A percentile compares a stretch with the other conserved stretches of the same genome.
Evolutionary conservation across 768 basidiomycete species (phyloP).

Genomic region (Hygrocybe coccinea): DNA sequence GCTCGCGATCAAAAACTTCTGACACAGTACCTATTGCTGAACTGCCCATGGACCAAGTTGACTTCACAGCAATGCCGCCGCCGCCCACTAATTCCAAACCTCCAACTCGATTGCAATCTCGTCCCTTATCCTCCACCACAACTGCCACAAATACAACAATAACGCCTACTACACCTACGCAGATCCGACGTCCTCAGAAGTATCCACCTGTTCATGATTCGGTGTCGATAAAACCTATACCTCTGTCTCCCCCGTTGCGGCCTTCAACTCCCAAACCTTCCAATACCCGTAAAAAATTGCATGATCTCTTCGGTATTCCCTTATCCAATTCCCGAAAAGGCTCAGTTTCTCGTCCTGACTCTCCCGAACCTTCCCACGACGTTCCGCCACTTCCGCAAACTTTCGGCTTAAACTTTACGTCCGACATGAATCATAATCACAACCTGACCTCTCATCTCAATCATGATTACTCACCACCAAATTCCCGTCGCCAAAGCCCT

Average conservation of each 20-base stretch:
- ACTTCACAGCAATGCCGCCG: background rate
- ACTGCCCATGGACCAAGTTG: slow-evolving; percentile 13
- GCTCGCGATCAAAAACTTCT: slow-evolving; percentile 50
- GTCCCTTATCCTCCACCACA: slow-evolving; percentile 64
- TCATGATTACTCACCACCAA: slow-evolving; percentile 12
- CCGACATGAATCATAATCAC: slow-evolving; percentile 21
- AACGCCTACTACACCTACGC: slow-evolving; percentile 49
- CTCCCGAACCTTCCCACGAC: slow-evolving; percentile 21
- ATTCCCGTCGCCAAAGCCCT: slow-evolving; percentile 23
- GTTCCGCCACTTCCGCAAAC: slow-evolving; percentile 22
- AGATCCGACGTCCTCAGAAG: slow-evolving; percentile 23
- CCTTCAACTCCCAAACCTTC: slow-evolving; percentile 35
- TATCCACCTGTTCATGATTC: slow-evolving; percentile 26
- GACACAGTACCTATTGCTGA: slow-evolving; percentile 19
- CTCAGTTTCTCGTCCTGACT: slow-evolving; percentile 31
- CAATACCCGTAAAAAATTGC: slow-evolving; percentile 37
- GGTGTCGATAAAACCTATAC: slow-evolving; percentile 12
- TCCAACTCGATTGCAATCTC: slow-evolving; percentile 45
- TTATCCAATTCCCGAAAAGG: slow-evolving; percentile 35
- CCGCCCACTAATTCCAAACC: slow-evolving; percentile 38
- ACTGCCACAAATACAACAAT: slow-evolving; percentile 58
- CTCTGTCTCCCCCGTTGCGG: slow-evolving; percentile 11
- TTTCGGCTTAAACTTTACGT: background rate
- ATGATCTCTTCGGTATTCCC: slow-evolving; percentile 45
- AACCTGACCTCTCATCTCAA: slow-evolving; percentile 22